Evolutionary conservation across 1,284 basidiomycete genomes (phyloP), one percentile per base, ranked within the genome.

Genomic region (Cystobasidiaceae sp.): DNA sequence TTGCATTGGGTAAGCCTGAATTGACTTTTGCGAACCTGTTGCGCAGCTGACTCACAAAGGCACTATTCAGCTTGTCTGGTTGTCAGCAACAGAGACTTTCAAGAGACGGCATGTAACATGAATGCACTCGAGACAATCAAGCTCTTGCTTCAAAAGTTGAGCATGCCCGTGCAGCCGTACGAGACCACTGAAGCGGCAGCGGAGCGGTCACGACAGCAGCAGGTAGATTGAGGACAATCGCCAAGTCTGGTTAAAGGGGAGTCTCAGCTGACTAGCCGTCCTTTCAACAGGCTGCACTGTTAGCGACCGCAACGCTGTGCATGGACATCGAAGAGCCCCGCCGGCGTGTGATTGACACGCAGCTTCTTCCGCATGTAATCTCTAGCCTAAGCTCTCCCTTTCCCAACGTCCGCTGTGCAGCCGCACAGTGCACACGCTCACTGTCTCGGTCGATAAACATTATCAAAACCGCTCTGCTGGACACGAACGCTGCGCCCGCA

Each of bases 341-440:
- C 1, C 80, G 84, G 7, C 79, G 81, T 33, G 77, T 92, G 13
- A 83, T 87, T 11, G 86, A 86, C 65, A 77, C 77, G 6, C 75
- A 69, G 0, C 74, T 80, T 81, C 79, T 89, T 28, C 81, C 84
- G 39, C 74, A 80, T 52, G 77, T 89, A 39, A 80, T 83, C 58
- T 73, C 75, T 4, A 83, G 82, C 13, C 80, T 89, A 27, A 72
- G 77, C 0, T 85, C 89, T 68, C 81, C 81, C 0, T 83, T 86
- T 63, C 80, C 85, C 19, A 88, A 88, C 1, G 86, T 93, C 1
- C 84, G 90, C 5, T 89, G 88, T 49, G 87, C 88, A 0, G 87
- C 89, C 0, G 90, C 89, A 73, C 90, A 93, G 72, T 87, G 87
- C 69, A 82, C 89, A 1, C 81, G 91, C n/a, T 87, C 88, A 0